Evolutionary conservation across 2,329 filamentous ascomycete genomes (phyloP), one percentile per base, ranked within the genome.

Genomic region (Cladosporium velox): DNA sequence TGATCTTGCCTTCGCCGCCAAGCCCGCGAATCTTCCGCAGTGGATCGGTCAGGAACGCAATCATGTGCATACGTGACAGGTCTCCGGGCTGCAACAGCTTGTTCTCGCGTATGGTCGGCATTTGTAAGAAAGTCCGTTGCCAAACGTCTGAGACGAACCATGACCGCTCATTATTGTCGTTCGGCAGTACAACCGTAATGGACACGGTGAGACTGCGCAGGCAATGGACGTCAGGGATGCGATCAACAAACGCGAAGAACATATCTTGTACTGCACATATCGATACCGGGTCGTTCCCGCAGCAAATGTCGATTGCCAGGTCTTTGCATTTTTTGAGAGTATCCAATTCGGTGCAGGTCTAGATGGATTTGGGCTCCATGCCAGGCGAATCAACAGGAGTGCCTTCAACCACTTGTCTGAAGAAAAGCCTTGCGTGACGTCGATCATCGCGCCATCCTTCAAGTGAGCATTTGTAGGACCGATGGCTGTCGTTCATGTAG

Each of bases 1-100:
- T 49, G 18, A 8, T 24, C 21, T 38, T 34, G 5, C 32, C 34
- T 15, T 24, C 49, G 14, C 24, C 18, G 7, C 49, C 26, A 18
- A 63, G 18, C 11, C n/a, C 35, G 3, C 60, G 32, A 12, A 63
- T 55, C 30, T 21, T 55, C 2, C 34, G 32, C 15, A 63, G n/a
- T 2, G 60, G 49, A 41, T 55, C 60, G 5, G 49, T 54, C 32
- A 63, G 24, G 15, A 63, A 63, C 15, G 49, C 60, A 8, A 34
- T 55, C 60, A 63, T 54, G 24, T 63, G 60, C 47, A 52, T 52
- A 21, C 60, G 49, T 6, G 49, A 63, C 30, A 63, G 49, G 15
- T 63, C 47, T 28, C 60, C 49, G n/a, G 60, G 60, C 15, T 63
- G 47, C 5, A 63, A 44, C n/a, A 2, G 10, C 6, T 52, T 54